These are phyloP conservation scores for Chlamydomonas schloesseri DNA, from an alignment of 139 green algal genomes.

Conservation along the genomic window DNA sequence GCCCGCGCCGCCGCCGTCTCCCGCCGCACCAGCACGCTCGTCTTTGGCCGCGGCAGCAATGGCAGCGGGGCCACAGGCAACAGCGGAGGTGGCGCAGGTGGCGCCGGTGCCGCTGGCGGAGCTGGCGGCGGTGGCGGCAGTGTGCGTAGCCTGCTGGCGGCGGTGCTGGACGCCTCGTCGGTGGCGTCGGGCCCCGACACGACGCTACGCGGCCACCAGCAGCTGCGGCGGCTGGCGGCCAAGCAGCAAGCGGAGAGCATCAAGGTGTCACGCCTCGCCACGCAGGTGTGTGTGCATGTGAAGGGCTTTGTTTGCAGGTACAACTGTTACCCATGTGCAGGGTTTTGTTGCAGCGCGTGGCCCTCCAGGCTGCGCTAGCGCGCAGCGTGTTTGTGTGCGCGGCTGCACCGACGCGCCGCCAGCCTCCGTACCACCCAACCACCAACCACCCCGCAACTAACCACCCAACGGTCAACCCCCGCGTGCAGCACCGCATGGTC, in stretches of 20 bases:
- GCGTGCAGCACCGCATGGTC: conserved; percentile 8
- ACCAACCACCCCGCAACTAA: no score
- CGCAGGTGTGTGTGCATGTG: neutral
- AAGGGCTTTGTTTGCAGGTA: no score
- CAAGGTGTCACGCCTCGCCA: conserved; percentile 22
- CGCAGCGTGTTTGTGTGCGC: no score
- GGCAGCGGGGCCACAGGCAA: neutral
- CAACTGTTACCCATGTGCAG: no score
- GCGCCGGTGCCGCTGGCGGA: neutral
- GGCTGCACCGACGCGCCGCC: no score
- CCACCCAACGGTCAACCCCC: no score
- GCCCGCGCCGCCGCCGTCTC: no score
- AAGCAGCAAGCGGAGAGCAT: conserved; percentile 5
- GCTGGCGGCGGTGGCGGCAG: neutral
- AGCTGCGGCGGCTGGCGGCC: neutral
- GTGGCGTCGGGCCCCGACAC: neutral
- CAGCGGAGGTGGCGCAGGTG: neutral
- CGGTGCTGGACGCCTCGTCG: neutral
- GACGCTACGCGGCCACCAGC: neutral
- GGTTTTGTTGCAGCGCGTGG: no score
- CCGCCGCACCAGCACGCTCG: no score
- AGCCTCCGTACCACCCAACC: no score
- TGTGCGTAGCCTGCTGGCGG: neutral
- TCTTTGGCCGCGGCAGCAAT: no score
- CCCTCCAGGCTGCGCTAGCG: no score